Conservation (phyloP, 441 rosid genomes). For the Euphorbia celastroides region DNA sequence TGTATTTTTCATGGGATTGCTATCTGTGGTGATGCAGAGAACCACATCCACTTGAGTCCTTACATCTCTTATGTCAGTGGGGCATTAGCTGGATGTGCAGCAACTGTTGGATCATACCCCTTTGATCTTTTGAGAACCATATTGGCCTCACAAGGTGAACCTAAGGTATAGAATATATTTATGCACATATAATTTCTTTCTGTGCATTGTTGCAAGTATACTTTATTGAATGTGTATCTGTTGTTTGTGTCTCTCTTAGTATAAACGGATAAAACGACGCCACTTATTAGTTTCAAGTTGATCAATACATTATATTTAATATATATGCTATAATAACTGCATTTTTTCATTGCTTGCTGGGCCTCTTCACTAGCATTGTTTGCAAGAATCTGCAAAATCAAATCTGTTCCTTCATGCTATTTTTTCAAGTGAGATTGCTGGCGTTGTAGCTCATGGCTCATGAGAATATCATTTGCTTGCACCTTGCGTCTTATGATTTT, state of each 20-base stretch:
- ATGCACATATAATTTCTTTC: background rate
- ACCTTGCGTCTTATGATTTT: background rate
- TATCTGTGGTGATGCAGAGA: constrained; percentile 49
- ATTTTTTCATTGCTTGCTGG: background rate
- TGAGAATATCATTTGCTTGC: background rate
- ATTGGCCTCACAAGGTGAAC: constrained; percentile 98
- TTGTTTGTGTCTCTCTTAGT: background rate
- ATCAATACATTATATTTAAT: too few relatives aligned
- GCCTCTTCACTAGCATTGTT: background rate
- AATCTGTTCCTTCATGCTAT: background rate
- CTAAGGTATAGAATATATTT: constrained; percentile 51
- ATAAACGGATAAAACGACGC: background rate
- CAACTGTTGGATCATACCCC: constrained; percentile 94
- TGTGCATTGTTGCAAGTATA: background rate
- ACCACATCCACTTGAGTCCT: constrained; percentile 78
- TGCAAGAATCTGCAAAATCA: background rate
- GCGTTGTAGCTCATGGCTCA: background rate
- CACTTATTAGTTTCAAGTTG: background rate
- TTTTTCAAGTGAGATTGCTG: background rate
- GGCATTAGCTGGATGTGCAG: constrained; percentile 93
- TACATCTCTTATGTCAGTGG: too few relatives aligned
- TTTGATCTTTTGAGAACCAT: too few relatives aligned
- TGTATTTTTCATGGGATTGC: constrained; percentile 2
- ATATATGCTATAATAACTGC: background rate
- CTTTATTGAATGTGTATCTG: background rate